A percentile compares a stretch with the other conserved stretches of the same genome.
phyloP scores from a whole-genome alignment of 176 grass and related monocot genomes.

The Avena sativa region DNA sequence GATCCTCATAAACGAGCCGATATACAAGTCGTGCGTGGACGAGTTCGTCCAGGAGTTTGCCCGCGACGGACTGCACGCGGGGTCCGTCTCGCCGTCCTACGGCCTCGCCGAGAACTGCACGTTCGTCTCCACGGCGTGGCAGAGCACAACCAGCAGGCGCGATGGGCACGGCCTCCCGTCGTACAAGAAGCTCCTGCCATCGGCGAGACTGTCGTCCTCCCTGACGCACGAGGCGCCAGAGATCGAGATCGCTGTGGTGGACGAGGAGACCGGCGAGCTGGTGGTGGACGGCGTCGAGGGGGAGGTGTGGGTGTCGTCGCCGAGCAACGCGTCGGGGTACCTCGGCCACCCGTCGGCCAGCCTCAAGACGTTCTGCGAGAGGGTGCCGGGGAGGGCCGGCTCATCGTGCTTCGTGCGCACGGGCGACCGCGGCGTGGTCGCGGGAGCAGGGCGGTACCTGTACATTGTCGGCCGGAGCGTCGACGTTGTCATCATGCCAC shows the following conservation, averaged over 20 bases:
- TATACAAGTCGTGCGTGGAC: slow-evolving; percentile 47
- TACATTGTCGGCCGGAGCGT: slow-evolving; percentile 47
- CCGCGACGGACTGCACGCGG: slow-evolving; percentile 24
- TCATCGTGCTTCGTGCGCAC: slow-evolving; percentile 59
- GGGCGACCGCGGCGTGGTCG: slow-evolving; percentile 59
- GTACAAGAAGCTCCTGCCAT: slow-evolving; percentile 59
- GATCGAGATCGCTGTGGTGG: slow-evolving; percentile 55
- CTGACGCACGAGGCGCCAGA: slow-evolving; percentile 2
- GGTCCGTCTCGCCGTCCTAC: slow-evolving; percentile 59
- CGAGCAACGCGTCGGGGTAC: slow-evolving; percentile 71
- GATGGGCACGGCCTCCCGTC: slow-evolving; percentile 1
- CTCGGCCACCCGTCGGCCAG: slow-evolving; percentile 62
- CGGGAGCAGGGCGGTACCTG: slow-evolving; percentile 35
- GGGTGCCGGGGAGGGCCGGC: slow-evolving; percentile 31
- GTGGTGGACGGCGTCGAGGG: slow-evolving; percentile 62
- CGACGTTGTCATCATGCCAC: slow-evolving; percentile 10
- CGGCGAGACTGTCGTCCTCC: slow-evolving; percentile 40
- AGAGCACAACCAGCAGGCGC: neutral
- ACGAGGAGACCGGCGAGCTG: slow-evolving; percentile 55
- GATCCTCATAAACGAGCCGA: slow-evolving; percentile 65
- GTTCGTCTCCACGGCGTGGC: slow-evolving; percentile 72
- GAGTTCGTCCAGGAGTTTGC: slow-evolving; percentile 57
- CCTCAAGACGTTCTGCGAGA: slow-evolving; percentile 46
- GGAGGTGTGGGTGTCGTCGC: slow-evolving; percentile 68
- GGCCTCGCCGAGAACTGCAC: slow-evolving; percentile 72